Evolutionary conservation across 192 early-diverging fungal genomes (phyloP), one percentile per base, ranked within the genome.

Genomic region (Linnemannia schmuckeri): DNA sequence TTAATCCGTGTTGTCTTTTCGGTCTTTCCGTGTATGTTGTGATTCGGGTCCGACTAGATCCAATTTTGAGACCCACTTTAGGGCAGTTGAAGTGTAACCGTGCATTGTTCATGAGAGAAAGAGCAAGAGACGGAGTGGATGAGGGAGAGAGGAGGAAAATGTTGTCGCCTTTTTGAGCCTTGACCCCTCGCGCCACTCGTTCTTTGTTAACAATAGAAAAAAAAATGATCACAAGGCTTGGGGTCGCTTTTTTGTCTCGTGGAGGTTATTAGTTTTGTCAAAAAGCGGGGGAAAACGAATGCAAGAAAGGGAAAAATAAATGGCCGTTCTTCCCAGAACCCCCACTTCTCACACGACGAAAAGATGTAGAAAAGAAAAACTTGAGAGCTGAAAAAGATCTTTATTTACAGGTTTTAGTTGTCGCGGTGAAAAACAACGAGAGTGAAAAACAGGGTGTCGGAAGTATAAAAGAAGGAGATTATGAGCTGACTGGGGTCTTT

Each of bases 371-470:
- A 35, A 69, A 70, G 30, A 66, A 66, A 66, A 24, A n/a, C n/a
- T 37, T 35, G n/a, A 69, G 66, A 69, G 66, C 27, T 35, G 66
- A 13, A 22, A 72, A 6, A 33, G 40, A 10, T 72, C 24, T 42
- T 72, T 72, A 72, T 72, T 72, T 72, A 72, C 70, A 72, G n/a
- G 70, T 18, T n/a, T 72, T 42, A 13, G 22, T n/a, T 20, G 15
- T 42, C 22, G n/a, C n/a, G 70, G 42, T 78, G 30, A 63, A 18
- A 24, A 52, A 22, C 30, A 78, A 52, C 27, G 41, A 46, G 46
- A 49, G 30, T 30, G 8, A 6, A 20, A 54, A n/a, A n/a, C n/a
- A n/a, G n/a, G n/a, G n/a, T n/a, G n/a, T 24, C 27, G 61, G 61
- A 30, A 47, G 6, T 66, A 69, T 18, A 68, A 46, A 77, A 47